Evolutionary conservation across 805 yeast genomes (phyloP), one percentile per base, ranked within the genome.

Genomic region (Pichia pseudocactophila): DNA sequence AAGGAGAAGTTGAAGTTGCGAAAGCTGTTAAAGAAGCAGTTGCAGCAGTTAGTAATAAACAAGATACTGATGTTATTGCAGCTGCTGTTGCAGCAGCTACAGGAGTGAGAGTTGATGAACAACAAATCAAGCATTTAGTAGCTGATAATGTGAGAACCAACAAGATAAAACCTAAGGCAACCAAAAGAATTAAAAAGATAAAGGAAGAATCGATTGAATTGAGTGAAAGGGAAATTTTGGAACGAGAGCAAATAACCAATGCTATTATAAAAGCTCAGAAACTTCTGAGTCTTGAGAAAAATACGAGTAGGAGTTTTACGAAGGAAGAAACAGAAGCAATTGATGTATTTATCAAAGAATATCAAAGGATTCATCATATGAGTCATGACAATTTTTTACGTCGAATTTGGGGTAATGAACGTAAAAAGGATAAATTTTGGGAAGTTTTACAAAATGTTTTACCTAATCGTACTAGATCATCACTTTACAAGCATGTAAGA

Each of bases 401-500:
- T 51, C 69, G 96, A 36, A 84, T 89, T 17, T 89, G 97, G 97
- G 67, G 87, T 7, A 77, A 79, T 50, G 89, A 82, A 48, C 73
- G 96, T 25, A 78, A 78, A 49, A 87, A 85, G 63, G 97, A 90
- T 61, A 80, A 75, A 50, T 87, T 89, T 55, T 89, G 97, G 97
- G 94, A 84, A 48, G 68, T 75, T 18, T 66, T 90, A 18, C 81
- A 88, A 36, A 73, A 74, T 39, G 92, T 87, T 2, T 63, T 89
- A 34, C 96, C 96, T 1, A 75, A 81, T 50, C 71, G 97, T 57
- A 80, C 95, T 0, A 70, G 96, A 38, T 94, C 96, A 0, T 82
- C 94, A 2, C 77, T 90, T 7, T 90, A 90, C 64, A 90, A 90
- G 59, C 97, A 90, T 58, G 94, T 90, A 4, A 71, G 96, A 55